Evolutionary conservation across 169 alveolate species (phyloP), one percentile per base, ranked within the genome.

Genomic region (Plasmodium gaboni): DNA sequence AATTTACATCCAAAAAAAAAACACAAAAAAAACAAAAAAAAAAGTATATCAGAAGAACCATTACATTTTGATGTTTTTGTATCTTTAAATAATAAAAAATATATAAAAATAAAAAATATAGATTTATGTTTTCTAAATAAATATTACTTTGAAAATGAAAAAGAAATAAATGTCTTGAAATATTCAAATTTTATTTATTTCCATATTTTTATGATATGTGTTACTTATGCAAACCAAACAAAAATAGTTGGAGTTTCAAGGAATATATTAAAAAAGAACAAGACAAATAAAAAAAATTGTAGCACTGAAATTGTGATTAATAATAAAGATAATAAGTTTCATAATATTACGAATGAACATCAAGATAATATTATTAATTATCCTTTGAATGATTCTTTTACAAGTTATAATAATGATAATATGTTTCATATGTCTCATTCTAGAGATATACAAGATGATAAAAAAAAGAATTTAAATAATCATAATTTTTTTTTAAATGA

Each of bases 91-190:
- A 48, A 70, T 60, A 68, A 85, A 70, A 69, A 85, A 24, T 17
- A 64, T 70, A 74, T 85, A 1, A 74, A 85, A 60, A 85, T 85
- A 44, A 69, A 71, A 51, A 69, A 85, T 50, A 69, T 71, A 10
- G 19, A 85, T 51, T 65, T 85, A 48, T 70, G 65, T 32, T 85
- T 85, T 70, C 22, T 85, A 51, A 85, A 85, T 85, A 85, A 57
- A 13, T 85, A 85, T 26, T 85, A 61, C 28, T 85, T 85, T 44
- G 74, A 85, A 19, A 85, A 70, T 32, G 87, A 70, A 32, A 55
- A 70, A 15, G 92, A 85, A 59, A 85, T 85, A 13, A 73, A 85
- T n/a, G 92, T 85, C 19, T 85, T 85, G 69, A 85, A 85, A 28
- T 85, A 70, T 59, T 42, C 86, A 1, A 85, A 85, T 70, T 85